Evolutionary conservation across 352 stramenopile genomes (phyloP), one percentile per base, ranked within the genome.

Genomic region (Chrysophaeum taylorii): DNA sequence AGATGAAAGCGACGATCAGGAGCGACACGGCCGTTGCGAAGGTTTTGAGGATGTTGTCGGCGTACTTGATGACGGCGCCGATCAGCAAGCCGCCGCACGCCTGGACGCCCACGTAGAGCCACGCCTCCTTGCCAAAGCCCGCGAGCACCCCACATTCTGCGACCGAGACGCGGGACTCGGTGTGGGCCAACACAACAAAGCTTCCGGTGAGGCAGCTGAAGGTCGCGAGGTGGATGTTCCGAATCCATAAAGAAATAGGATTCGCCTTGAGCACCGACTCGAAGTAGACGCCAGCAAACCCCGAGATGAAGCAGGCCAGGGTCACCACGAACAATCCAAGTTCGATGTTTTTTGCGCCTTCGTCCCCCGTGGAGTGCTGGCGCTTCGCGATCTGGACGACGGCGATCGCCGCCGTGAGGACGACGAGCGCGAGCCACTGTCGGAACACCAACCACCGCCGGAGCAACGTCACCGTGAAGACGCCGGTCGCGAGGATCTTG

Each of bases 231-330:
- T 85, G 78, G 18, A 89, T 76, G 71, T 89, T 89, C 27, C 83
- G 74, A 36, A 79, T 63, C 79, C 80, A 89, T 15, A 89, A 39
- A 1, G 79, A 84, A 16, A 84, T 72, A 27, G 75, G 71, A 37
- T 45, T 72, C 4, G 64, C 72, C 68, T 88, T 88, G 37, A 88
- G 72, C n/a, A 88, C 78, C 70, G 81, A 84, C 67, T 88, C 83
- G 62, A 87, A 86, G 72, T 82, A 87, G 7, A 88, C 87, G 16
- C 87, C 87, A 0, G 78, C 81, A 73, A 92, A 93, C 5, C 82
- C 84, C 5, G 81, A 89, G 14, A 84, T 88, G 73, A 81, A 84
- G 27, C 82, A 82, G 9, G 85, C 85, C 70, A 80, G 81, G 0
- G 91, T 64, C 23, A 91, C 80, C 37, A 82, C 81, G 18, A 85